These are phyloP conservation scores for Boletus pseudo-olivaceus DNA, from an alignment of 768 basidiomycete genomes.

Conservation along the genomic window DNA sequence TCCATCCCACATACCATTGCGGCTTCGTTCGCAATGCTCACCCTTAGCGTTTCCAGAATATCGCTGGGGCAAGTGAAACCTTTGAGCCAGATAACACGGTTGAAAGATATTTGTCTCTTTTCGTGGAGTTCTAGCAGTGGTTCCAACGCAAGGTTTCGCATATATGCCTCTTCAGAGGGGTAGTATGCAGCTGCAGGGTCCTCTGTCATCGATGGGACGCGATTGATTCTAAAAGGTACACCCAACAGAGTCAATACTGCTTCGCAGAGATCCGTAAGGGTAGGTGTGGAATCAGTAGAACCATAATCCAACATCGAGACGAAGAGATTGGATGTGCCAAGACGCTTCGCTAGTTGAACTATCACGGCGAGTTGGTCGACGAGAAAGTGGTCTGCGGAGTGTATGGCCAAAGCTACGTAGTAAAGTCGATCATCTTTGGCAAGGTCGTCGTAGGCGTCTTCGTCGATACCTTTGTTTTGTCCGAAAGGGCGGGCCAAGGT, in stretches of 20 bases:
- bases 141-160: slow-evolving; percentile 88
- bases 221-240: slow-evolving; percentile 86
- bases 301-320: slow-evolving; percentile 98
- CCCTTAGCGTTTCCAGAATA: slow-evolving; percentile 91
- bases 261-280: slow-evolving; percentile 91
- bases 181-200: slow-evolving; percentile 91
- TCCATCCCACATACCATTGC: slow-evolving; percentile 99
- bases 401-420: slow-evolving; percentile 92
- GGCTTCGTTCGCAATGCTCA: slow-evolving; percentile 86
- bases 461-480: slow-evolving; percentile 72
- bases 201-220: slow-evolving; percentile 90
- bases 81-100: slow-evolving; percentile 94
- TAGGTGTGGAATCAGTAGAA: slow-evolving; percentile 92
- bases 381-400: slow-evolving; percentile 98
- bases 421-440: slow-evolving; percentile 80
- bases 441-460: slow-evolving; percentile 84
- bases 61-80: slow-evolving; percentile 99
- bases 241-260: slow-evolving; percentile 91
- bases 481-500: slow-evolving; percentile 94
- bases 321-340: slow-evolving; percentile 87
- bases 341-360: slow-evolving; percentile 87
- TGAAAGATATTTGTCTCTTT: slow-evolving; percentile 78
- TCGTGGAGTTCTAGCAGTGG: slow-evolving; percentile 80
- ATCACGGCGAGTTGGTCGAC: slow-evolving; percentile 98
- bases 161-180: slow-evolving; percentile 91